phyloP scores from a whole-genome alignment of 176 grass and related monocot species.

The Hordeum marinum region DNA sequence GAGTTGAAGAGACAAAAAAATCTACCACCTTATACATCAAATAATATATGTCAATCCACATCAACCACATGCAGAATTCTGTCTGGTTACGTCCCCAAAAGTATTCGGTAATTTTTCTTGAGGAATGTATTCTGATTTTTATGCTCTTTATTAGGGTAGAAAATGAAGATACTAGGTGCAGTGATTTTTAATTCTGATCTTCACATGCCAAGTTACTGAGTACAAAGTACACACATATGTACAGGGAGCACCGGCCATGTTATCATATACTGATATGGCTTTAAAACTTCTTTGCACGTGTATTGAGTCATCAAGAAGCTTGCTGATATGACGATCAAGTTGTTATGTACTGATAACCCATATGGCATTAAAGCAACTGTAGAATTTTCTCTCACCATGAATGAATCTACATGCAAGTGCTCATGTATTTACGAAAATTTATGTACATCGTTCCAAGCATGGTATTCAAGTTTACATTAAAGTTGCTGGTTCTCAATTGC shows the following conservation, averaged over 20 bases:
- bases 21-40: background rate
- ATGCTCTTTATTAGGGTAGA: background rate
- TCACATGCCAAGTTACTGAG: background rate
- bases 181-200: background rate
- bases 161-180: background rate
- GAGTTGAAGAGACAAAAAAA: background rate
- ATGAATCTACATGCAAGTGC: background rate
- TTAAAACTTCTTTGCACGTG: background rate
- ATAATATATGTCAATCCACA: background rate
- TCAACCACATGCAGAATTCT: background rate
- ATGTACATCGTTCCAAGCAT: background rate
- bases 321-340: background rate
- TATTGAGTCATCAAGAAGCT: background rate
- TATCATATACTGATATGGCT: background rate
- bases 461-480: background rate
- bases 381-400: background rate
- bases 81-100: background rate
- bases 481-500: background rate
- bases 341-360: background rate
- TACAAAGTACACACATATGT: background rate
- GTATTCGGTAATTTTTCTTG: background rate
- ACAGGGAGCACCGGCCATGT: background rate
- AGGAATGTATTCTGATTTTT: background rate
- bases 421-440: background rate
- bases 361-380: background rate